phyloP scores from a whole-genome alignment of 352 stramenopile genomes.

The Globisporangium megalacanthum region DNA sequence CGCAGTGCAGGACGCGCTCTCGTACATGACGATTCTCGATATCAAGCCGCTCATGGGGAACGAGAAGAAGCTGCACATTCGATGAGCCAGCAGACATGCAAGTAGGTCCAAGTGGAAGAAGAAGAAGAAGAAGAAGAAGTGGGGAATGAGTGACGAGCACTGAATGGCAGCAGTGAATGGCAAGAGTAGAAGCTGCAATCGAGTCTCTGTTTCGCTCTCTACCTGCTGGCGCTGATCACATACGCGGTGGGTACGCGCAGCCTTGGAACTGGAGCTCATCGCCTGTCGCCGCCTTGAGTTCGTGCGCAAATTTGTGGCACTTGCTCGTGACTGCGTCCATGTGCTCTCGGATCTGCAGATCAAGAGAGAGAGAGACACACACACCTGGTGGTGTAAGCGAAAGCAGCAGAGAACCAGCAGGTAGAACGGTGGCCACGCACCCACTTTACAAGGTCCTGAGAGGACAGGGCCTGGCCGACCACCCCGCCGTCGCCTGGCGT shows the following conservation, averaged over 20 bases:
- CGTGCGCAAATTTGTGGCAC: constrained; percentile 28
- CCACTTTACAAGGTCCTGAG: constrained; percentile 30
- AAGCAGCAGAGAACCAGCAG: neutral
- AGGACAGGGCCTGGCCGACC: constrained; percentile 2
- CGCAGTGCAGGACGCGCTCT: constrained; percentile 31
- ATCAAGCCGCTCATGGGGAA: constrained; percentile 48
- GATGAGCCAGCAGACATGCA: constrained; percentile 1
- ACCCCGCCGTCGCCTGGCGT: constrained; percentile 9
- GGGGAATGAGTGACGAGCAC: no score
- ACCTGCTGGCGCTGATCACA: neutral
- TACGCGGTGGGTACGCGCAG: constrained; percentile 28
- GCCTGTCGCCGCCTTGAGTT: constrained; percentile 43
- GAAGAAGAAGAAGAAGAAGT: no score
- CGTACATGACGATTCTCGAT: constrained; percentile 41
- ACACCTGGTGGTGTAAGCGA: neutral
- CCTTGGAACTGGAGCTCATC: constrained; percentile 69
- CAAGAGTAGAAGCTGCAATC: no score
- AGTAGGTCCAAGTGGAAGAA: no score
- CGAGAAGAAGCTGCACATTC: constrained; percentile 31
- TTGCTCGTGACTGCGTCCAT: constrained; percentile 40
- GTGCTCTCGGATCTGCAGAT: constrained; percentile 25
- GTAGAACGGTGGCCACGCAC: constrained; percentile 16
- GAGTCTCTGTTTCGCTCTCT: neutral
- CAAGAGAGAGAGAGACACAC: neutral
- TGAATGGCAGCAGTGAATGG: no score